Evolutionary conservation across 2,329 filamentous ascomycete genomes (phyloP), one percentile per base, ranked within the genome.

Genomic region (Albophoma yamanashiensis): DNA sequence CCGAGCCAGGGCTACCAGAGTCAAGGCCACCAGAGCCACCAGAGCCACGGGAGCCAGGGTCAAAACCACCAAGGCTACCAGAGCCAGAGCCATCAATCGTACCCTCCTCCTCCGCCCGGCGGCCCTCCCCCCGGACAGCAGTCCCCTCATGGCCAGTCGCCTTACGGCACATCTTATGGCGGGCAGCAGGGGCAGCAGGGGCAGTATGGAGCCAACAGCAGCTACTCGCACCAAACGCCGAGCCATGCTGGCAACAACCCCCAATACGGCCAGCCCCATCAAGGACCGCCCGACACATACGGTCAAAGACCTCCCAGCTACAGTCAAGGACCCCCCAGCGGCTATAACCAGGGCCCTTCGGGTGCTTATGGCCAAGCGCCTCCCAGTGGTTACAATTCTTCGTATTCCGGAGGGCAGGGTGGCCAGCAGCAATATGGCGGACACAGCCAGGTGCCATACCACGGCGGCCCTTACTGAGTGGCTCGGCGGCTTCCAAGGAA

Each of bases 371-470:
- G 55, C 55, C 59, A 62, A n/a, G 43, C 31, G 36, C 63, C 14
- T 59, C 31, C 58, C 14, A 63, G 60, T 22, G 69, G 69, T 45
- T 73, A 73, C 50, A 71, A 67, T 58, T 59, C 66, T 31, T 69
- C 68, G 12, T 71, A 71, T 56, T 62, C 63, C 12, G 65, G 65
- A 34, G 61, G 64, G 2, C 68, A 69, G n/a, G 65, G 64, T 38
- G 64, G 64, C n/a, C 66, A 71, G 57, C 67, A 67, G 39, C 63
- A 70, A 15, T 71, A 72, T 47, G 68, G 69, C 39, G 62, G 64
- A 39, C 59, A 55, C 66, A 67, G 50, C 39, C 66, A 67, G 50
- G 63, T 68, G 38, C 67, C 63, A 15, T 63, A 65, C 40, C 60
- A 58, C 14, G 60, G 62, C 17, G 61, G 60, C 4, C 60, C 42